phyloP scores from a whole-genome alignment of 805 yeast species.

The Candida anglica region DNA sequence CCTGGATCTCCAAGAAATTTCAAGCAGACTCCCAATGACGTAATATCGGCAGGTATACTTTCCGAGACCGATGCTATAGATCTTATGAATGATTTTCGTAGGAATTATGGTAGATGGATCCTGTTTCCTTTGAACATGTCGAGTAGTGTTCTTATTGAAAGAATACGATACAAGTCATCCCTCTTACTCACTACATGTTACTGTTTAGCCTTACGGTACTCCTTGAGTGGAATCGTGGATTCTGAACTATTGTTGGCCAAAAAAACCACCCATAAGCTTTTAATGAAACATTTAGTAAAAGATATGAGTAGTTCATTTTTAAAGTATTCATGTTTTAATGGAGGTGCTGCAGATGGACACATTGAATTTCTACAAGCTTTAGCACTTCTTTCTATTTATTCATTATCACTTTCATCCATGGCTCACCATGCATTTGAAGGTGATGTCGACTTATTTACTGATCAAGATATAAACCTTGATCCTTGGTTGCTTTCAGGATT shows the following conservation, averaged over 20 bases:
- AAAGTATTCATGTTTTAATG: conserved; percentile 21
- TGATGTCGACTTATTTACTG: conserved; percentile 32
- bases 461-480: too few relatives aligned
- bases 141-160: conserved; percentile 44
- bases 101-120: conserved; percentile 75
- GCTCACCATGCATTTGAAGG: conserved; percentile 14
- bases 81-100: conserved; percentile 55
- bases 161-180: conserved; percentile 51
- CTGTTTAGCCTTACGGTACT: conserved; percentile 55
- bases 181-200: conserved; percentile 66
- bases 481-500: conserved; percentile 67
- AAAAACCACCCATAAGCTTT: conserved; percentile 33
- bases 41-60: conserved; percentile 49
- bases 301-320: conserved; percentile 47
- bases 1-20: conserved; percentile 7
- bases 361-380: conserved; percentile 67
- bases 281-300: conserved; percentile 43
- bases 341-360: conserved; percentile 19
- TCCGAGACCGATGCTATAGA: conserved; percentile 43
- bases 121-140: conserved; percentile 56
- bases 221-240: conserved; percentile 20
- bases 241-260: conserved; percentile 16
- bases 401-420: conserved; percentile 52
- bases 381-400: conserved; percentile 62
- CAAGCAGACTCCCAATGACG: conserved; percentile 40